These are phyloP conservation scores for Cryomyces minteri DNA, from an alignment of 495 filamentous ascomycete genomes.

Conservation along the genomic window DNA sequence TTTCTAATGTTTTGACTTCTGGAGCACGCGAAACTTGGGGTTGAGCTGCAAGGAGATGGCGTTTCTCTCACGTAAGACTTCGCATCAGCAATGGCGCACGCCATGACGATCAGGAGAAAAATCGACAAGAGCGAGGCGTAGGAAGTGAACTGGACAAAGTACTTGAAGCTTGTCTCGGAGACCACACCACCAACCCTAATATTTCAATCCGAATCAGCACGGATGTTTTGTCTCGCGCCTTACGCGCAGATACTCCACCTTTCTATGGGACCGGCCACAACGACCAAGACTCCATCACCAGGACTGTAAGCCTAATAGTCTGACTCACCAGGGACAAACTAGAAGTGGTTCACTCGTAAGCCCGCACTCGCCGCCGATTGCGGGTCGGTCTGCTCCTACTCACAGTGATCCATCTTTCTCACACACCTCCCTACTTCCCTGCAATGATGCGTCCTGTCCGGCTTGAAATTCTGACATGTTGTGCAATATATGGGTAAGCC, in stretches of 20 bases:
- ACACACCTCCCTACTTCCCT: conserved; percentile 66
- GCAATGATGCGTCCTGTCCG: conserved; percentile 72
- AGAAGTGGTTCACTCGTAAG: too few species aligned
- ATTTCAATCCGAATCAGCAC: not conserved
- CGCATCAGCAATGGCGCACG: conserved; percentile 27
- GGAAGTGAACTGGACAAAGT: conserved; percentile 67
- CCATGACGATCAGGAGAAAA: conserved; percentile 40
- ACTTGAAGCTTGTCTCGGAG: conserved; percentile 71
- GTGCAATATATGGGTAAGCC: conserved; percentile 70
- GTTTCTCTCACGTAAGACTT: conserved; percentile 14
- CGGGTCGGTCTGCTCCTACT: too few species aligned
- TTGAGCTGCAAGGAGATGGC: not conserved
- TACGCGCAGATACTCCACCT: too few species aligned
- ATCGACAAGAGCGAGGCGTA: conserved; percentile 52
- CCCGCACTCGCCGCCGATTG: too few species aligned
- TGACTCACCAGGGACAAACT: conserved; percentile 54
- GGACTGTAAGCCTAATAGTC: too few species aligned
- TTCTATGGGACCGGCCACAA: too few species aligned
- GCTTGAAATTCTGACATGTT: conserved; percentile 64
- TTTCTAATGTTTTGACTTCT: not conserved
- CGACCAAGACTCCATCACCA: too few species aligned
- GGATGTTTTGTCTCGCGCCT: too few species aligned
- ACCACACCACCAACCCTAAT: conserved; percentile 72
- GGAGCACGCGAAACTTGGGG: not conserved
- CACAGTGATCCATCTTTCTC: conserved; percentile 76